A percentile compares a stretch with the other conserved stretches of the same genome.
phyloP scores from a whole-genome alignment of 371 early-diverging fungal species.

The Umbelopsis sp. region DNA sequence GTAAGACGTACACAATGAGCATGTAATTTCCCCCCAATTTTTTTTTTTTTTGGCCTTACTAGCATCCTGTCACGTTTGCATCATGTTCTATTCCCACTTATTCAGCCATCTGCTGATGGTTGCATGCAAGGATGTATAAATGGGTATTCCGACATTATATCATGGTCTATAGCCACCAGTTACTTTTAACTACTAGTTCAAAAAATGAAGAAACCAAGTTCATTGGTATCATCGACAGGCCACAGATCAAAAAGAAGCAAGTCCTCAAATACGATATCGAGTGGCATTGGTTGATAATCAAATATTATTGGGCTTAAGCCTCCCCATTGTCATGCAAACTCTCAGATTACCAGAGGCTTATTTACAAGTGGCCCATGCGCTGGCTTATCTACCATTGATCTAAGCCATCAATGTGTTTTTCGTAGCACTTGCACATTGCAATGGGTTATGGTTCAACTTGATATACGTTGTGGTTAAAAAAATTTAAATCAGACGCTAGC shows the following conservation, averaged over 20 bases:
- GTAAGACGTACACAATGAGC: background rate
- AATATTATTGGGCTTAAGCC: background rate
- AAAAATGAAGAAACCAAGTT: too few species aligned
- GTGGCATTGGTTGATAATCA: slow-evolving; percentile 4
- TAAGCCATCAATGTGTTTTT: background rate
- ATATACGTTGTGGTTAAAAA: too few species aligned
- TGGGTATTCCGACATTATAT: background rate
- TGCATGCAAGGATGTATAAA: background rate
- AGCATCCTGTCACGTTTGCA: background rate
- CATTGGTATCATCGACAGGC: background rate
- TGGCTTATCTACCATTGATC: background rate
- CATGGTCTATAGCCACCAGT: background rate
- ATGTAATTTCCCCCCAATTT: background rate
- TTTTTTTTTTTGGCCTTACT: background rate
- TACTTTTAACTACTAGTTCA: too few species aligned
- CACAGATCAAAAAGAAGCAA: background rate
- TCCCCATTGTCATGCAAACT: background rate
- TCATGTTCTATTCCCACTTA: background rate
- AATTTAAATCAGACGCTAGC: too few species aligned
- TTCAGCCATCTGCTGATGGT: background rate
- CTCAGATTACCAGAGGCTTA: background rate
- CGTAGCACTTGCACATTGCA: too few species aligned
- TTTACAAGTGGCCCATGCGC: slow-evolving; percentile 13
- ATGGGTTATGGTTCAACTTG: too few species aligned
- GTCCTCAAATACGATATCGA: background rate